These are phyloP conservation scores for Polytrichum formosum DNA, from an alignment of 225 moss, liverwort and hornwort species.

Conservation along the genomic window DNA sequence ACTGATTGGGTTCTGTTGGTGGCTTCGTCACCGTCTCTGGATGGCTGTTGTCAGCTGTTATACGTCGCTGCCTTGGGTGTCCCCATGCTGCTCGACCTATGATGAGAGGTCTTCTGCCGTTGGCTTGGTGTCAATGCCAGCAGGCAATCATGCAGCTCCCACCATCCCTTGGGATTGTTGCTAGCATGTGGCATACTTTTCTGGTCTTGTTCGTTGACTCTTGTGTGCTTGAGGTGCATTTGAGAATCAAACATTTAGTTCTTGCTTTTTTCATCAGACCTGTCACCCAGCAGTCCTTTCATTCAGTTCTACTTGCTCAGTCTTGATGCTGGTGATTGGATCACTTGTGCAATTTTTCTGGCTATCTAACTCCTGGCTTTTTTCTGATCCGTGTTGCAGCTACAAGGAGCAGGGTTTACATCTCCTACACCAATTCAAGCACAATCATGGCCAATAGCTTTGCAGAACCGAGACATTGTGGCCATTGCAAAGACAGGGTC, in stretches of 20 bases:
- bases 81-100: conserved; percentile 70
- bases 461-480: conserved; percentile 90
- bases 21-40: conserved; percentile 93
- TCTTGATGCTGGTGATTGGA: no score
- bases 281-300: background rate
- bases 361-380: background rate
- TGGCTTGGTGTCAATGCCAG: conserved; percentile 96
- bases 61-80: conserved; percentile 74
- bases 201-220: conserved; percentile 58
- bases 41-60: conserved; percentile 98
- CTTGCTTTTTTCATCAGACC: background rate
- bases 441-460: conserved; percentile 94
- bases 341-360: no score
- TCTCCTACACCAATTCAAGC: conserved; percentile 95
- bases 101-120: conserved; percentile 76
- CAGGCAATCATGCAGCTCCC: conserved; percentile 99
- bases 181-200: conserved; percentile 46
- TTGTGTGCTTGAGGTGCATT: conserved; percentile 36
- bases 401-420: conserved; percentile 81
- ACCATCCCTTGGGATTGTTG: conserved; percentile 90
- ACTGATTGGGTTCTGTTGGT: conserved; percentile 77
- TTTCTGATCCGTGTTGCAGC: conserved; percentile 41
- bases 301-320: background rate
- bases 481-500: conserved; percentile 97
- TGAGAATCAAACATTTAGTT: conserved; percentile 14